Percentiles rank a stretch among this genome's conserved stretches.
Evolutionary conservation across 805 yeast genomes (phyloP).

Genomic region (Kazachstania psychrophila): DNA sequence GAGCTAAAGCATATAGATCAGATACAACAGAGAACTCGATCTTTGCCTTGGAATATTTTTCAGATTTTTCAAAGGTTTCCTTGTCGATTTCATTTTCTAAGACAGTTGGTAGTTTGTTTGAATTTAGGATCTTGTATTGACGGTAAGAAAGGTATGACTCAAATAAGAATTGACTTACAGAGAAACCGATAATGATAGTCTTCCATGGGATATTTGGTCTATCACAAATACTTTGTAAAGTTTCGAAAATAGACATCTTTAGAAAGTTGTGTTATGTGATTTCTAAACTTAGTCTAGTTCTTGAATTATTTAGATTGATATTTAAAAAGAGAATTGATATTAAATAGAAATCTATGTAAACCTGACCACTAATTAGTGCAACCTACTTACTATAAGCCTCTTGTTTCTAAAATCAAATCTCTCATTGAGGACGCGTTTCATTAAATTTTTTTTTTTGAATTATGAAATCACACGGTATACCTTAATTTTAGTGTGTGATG

Average conservation of each 20-base stretch:
- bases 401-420: too few relatives aligned
- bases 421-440: too few relatives aligned
- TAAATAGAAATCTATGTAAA: too few relatives aligned
- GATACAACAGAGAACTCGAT: constrained; percentile 55
- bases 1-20: constrained; percentile 41
- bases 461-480: too few relatives aligned
- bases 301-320: neutral
- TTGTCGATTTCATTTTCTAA: constrained; percentile 58
- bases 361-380: too few relatives aligned
- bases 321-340: too few relatives aligned
- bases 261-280: neutral
- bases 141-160: constrained; percentile 67
- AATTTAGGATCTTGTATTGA: constrained; percentile 57
- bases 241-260: constrained; percentile 9
- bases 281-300: too few relatives aligned
- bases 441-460: too few relatives aligned
- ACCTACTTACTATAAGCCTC: too few relatives aligned
- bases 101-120: constrained; percentile 55
- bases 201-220: constrained; percentile 74
- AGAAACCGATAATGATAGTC: constrained; percentile 57
- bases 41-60: constrained; percentile 72
- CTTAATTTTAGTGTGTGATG: too few relatives aligned
- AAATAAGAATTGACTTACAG: constrained; percentile 65
- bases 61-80: constrained; percentile 68
- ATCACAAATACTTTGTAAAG: constrained; percentile 44